Conservation (phyloP, 345 rosid species). For the Citrus glauca region DNA sequence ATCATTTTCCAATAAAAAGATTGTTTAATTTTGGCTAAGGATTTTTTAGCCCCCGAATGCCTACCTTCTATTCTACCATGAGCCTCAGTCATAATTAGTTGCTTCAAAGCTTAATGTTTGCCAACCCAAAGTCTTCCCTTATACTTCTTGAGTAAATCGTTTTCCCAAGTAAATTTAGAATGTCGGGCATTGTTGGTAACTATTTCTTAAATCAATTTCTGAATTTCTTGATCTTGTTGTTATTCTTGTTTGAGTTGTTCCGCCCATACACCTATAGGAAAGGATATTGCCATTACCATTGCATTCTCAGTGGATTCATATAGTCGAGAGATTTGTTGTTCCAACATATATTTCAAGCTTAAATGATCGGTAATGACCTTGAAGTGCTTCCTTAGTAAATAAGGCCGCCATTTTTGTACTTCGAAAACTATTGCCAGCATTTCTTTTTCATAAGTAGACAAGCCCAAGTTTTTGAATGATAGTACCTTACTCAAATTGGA, state of each 20-base stretch:
- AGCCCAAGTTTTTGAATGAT: background rate
- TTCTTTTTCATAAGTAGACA: too few relatives aligned
- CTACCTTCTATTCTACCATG: background rate
- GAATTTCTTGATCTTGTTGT: background rate
- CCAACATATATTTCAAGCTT: too few relatives aligned
- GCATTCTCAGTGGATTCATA: background rate
- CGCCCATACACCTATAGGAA: background rate
- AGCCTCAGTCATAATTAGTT: background rate
- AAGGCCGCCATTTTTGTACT: too few relatives aligned
- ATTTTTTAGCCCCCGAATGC: background rate
- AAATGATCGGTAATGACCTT: background rate
- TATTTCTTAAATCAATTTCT: too few relatives aligned
- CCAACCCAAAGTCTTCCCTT: background rate
- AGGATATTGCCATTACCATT: background rate
- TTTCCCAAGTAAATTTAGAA: background rate
- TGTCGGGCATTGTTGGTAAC: background rate
- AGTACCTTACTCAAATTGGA: background rate
- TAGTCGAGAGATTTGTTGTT: background rate
- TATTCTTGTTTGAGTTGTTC: background rate
- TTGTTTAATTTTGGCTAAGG: background rate
- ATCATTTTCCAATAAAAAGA: background rate
- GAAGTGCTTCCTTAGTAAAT: background rate
- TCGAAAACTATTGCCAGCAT: background rate
- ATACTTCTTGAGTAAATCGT: background rate
- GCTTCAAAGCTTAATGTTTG: background rate